Conservation (phyloP, 257 asterid genomes). For the Vinca minor region DNA sequence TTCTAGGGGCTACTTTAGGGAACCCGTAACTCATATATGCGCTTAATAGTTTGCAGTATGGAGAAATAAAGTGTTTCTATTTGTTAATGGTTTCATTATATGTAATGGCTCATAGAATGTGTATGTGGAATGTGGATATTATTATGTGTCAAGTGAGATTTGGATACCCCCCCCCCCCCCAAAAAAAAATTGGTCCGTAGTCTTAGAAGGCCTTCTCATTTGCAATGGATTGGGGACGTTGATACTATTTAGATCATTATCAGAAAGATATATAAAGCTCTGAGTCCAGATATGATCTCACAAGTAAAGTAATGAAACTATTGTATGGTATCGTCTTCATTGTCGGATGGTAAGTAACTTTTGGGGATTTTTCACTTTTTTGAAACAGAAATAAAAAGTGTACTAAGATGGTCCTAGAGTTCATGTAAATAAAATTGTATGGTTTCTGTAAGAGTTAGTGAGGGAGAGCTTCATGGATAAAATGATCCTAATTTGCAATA, state of each 20-base stretch:
- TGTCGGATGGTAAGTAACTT: background rate
- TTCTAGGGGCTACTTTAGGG: background rate
- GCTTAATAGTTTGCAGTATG: background rate
- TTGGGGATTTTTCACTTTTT: too few species aligned
- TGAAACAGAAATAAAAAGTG: background rate
- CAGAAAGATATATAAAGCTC: background rate
- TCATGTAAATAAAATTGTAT: background rate
- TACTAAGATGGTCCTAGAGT: background rate
- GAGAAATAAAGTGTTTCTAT: background rate
- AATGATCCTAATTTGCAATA: background rate
- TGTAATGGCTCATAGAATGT: background rate
- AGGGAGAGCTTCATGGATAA: background rate
- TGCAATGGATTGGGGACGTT: background rate
- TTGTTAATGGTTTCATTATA: background rate
- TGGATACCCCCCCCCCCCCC: too few species aligned
- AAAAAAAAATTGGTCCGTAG: too few species aligned
- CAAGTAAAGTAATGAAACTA: background rate
- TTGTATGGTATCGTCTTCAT: too few species aligned
- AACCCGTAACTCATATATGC: background rate
- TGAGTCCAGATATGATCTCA: background rate
- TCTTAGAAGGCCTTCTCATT: background rate
- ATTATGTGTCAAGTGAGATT: background rate
- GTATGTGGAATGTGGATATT: background rate
- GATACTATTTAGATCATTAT: background rate
- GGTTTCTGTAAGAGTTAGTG: background rate